A percentile compares a stretch with the other conserved stretches of the same genome.
These are phyloP conservation scores for Zygoascus hellenicus DNA, from an alignment of 1,139 yeast genomes.

Conservation along the genomic window DNA sequence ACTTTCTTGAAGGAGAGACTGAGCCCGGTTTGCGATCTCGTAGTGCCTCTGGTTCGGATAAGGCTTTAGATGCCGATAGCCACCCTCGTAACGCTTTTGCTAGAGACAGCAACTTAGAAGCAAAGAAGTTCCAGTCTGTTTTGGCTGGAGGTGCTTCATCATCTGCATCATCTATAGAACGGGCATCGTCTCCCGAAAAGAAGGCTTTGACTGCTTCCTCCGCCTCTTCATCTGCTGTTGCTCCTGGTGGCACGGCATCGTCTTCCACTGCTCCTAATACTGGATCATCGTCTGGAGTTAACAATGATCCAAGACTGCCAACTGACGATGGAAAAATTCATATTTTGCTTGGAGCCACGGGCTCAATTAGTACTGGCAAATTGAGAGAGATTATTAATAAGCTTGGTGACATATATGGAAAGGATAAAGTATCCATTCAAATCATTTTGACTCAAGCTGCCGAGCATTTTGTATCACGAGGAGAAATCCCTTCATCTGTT, in stretches of 20 bases:
- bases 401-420: slow-evolving; percentile 72
- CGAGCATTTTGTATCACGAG: slow-evolving; percentile 63
- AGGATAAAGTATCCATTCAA: slow-evolving; percentile 70
- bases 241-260: neutral
- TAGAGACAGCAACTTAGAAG: neutral
- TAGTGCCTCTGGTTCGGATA: slow-evolving; percentile 36
- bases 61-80: slow-evolving; percentile 7
- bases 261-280: neutral
- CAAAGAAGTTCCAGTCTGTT: slow-evolving; percentile 2
- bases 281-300: neutral
- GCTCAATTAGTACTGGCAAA: slow-evolving; percentile 75
- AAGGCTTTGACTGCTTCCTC: neutral
- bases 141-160: neutral
- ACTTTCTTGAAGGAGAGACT: slow-evolving; percentile 68
- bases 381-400: slow-evolving; percentile 68
- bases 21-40: slow-evolving; percentile 37
- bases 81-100: slow-evolving; percentile 1
- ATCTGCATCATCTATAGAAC: slow-evolving; percentile 1
- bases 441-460: slow-evolving; percentile 77
- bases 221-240: neutral
- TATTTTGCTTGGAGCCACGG: slow-evolving; percentile 83
- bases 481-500: slow-evolving; percentile 56
- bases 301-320: slow-evolving; percentile 66
- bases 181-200: neutral
- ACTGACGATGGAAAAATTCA: slow-evolving; percentile 90